Conservation (phyloP, 768 basidiomycete genomes). For the Hygrophorus pudorinus region DNA sequence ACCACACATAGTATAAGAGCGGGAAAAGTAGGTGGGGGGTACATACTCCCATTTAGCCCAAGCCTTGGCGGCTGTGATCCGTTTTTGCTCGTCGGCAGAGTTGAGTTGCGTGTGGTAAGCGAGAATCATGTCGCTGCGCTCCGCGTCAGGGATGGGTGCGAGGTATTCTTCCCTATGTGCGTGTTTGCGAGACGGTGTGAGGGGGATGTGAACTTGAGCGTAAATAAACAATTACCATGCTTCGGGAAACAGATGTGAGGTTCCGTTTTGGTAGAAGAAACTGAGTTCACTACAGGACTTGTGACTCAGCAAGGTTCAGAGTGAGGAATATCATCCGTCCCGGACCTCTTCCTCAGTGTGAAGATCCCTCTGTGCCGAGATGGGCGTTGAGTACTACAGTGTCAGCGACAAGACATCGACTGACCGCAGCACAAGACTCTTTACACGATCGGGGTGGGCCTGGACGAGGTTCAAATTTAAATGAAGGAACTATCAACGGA, state of each 20-base stretch:
- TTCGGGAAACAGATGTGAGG: conserved; percentile 77
- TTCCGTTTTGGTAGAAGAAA: conserved; percentile 89
- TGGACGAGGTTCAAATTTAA: conserved; percentile 18
- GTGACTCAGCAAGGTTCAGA: not conserved
- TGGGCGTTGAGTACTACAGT: not conserved
- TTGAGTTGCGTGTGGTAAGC: conserved; percentile 81
- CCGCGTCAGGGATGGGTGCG: conserved; percentile 67
- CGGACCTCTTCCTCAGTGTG: conserved; percentile 67
- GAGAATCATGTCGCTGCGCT: conserved; percentile 69
- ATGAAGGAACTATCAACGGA: not conserved
- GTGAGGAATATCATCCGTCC: not conserved
- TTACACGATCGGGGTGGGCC: conserved; percentile 75
- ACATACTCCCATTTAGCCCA: conserved; percentile 91
- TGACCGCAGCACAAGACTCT: conserved; percentile 67
- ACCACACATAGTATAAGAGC: not conserved
- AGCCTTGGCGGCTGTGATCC: conserved; percentile 65
- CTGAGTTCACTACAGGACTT: conserved; percentile 53
- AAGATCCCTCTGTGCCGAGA: conserved; percentile 70
- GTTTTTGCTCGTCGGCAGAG: conserved; percentile 54
- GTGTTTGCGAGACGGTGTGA: not conserved
- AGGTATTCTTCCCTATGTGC: conserved; percentile 69
- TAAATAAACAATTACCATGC: conserved; percentile 69
- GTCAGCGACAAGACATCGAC: conserved; percentile 5
- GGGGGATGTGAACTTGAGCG: no score
- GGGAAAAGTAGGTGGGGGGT: not conserved